Evolutionary conservation across 148 eudicot genomes (phyloP).

Genomic region (Limonium bicolor): DNA sequence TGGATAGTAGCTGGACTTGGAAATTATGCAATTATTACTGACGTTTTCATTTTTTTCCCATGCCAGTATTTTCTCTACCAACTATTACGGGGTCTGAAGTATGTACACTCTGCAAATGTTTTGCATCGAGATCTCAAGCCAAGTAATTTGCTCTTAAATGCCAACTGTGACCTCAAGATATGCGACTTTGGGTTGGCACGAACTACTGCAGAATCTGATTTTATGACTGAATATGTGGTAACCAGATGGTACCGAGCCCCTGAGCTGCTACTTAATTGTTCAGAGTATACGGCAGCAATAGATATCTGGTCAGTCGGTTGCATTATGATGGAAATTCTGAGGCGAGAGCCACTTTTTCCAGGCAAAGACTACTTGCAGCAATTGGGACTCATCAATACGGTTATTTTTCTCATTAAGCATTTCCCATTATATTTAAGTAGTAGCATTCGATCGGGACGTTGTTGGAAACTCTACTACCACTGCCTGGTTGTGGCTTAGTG

Average conservation of each 20-base stretch:
- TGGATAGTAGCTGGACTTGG: no score
- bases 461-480: neutral
- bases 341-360: conserved; percentile 75
- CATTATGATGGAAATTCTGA: conserved; percentile 85
- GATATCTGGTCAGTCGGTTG: conserved; percentile 99
- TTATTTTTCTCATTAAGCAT: conserved; percentile 16
- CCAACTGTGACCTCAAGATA: conserved; percentile 93
- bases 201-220: conserved; percentile 85
- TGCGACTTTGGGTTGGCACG: conserved; percentile 98
- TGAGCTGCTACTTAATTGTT: conserved; percentile 83
- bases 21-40: no score
- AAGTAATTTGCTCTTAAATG: conserved; percentile 84
- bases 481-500: neutral
- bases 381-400: conserved; percentile 76
- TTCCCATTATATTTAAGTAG: neutral
- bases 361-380: conserved; percentile 94
- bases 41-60: no score
- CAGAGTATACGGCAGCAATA: conserved; percentile 84
- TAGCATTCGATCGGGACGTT: neutral
- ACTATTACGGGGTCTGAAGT: conserved; percentile 70
- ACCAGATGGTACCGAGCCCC: conserved; percentile 99
- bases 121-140: conserved; percentile 97
- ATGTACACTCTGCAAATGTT: conserved; percentile 88
- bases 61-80: conserved; percentile 94
- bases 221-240: conserved; percentile 98